These are phyloP conservation scores for Triangularia setosa DNA, from an alignment of 2,329 filamentous ascomycete genomes.

Conservation along the genomic window DNA sequence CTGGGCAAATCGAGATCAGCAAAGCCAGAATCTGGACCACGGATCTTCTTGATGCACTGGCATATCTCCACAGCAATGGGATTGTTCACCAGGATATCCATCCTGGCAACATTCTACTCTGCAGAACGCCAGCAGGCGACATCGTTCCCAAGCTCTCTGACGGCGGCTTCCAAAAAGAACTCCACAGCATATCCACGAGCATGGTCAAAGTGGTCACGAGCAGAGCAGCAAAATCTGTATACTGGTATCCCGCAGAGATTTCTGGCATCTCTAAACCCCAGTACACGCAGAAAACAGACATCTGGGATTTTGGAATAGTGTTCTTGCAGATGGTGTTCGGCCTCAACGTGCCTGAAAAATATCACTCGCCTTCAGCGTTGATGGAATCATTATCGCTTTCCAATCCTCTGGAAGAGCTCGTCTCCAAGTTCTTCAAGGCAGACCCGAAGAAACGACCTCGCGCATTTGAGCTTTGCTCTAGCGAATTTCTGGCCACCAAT, in stretches of 20 bases:
- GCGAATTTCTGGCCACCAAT: conserved; percentile 63
- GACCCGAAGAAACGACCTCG: conserved; percentile 81
- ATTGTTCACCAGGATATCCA: conserved; percentile 82
- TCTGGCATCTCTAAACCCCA: conserved; percentile 57
- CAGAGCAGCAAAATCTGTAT: conserved; percentile 66
- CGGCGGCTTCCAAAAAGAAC: conserved; percentile 63
- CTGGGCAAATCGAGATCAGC: conserved; percentile 67
- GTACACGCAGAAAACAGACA: conserved; percentile 75
- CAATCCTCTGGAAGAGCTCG: conserved; percentile 70
- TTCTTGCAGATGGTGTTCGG: conserved; percentile 95
- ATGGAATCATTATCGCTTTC: conserved; percentile 70
- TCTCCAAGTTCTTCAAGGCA: conserved; percentile 77
- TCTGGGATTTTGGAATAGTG: conserved; percentile 92
- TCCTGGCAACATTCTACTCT: conserved; percentile 72
- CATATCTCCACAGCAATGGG: conserved; percentile 80
- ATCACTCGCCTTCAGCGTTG: conserved; percentile 72
- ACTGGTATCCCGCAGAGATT: conserved; percentile 81
- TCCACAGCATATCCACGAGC: conserved; percentile 58
- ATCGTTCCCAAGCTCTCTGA: conserved; percentile 73
- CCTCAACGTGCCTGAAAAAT: conserved; percentile 68
- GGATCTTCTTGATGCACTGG: conserved; percentile 82
- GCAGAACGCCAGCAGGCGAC: conserved; percentile 63
- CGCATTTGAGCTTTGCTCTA: conserved; percentile 68
- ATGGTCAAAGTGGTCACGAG: conserved; percentile 50
- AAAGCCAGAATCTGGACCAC: conserved; percentile 88